phyloP scores from a whole-genome alignment of 208 protist species.

The Strigomonas culicis region DNA sequence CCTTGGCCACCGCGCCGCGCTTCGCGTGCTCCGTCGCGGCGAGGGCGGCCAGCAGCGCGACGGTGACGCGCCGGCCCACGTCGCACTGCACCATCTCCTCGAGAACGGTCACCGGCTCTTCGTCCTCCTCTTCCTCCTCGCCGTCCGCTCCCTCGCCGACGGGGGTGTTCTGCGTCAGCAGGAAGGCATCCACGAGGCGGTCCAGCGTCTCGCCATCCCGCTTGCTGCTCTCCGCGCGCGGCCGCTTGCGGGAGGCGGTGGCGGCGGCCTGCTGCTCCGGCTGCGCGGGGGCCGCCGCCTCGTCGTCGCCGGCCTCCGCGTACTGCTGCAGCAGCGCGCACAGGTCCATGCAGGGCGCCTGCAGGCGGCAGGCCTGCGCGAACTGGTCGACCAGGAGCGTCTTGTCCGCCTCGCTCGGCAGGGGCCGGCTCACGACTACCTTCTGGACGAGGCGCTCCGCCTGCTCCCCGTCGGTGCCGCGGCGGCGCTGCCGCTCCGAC shows the following conservation, averaged over 20 bases:
- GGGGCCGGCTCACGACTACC: conserved; percentile 30
- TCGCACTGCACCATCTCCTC: conserved; percentile 79
- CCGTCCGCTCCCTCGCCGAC: conserved; percentile 18
- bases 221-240: conserved; percentile 24
- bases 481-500: conserved; percentile 54
- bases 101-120: conserved; percentile 55
- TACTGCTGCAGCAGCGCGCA: conserved; percentile 64
- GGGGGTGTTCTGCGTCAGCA: conserved; percentile 41
- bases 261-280: conserved; percentile 10
- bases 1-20: conserved; percentile 41
- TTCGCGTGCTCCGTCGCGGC: conserved; percentile 24
- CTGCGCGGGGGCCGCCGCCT: background rate
- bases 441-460: conserved; percentile 47
- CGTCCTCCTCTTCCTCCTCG: conserved; percentile 33
- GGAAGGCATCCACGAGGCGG: conserved; percentile 40
- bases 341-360: conserved; percentile 51
- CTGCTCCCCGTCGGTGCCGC: conserved; percentile 35
- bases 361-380: conserved; percentile 69
- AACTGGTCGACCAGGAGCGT: conserved; percentile 70
- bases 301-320: conserved; percentile 16
- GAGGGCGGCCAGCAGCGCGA: conserved; percentile 62
- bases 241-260: conserved; percentile 30
- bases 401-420: conserved; percentile 38
- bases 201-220: conserved; percentile 26
- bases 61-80: conserved; percentile 65